Evolutionary conservation across 2,329 filamentous ascomycete genomes (phyloP).

Genomic region (Aspergillus unguis): DNA sequence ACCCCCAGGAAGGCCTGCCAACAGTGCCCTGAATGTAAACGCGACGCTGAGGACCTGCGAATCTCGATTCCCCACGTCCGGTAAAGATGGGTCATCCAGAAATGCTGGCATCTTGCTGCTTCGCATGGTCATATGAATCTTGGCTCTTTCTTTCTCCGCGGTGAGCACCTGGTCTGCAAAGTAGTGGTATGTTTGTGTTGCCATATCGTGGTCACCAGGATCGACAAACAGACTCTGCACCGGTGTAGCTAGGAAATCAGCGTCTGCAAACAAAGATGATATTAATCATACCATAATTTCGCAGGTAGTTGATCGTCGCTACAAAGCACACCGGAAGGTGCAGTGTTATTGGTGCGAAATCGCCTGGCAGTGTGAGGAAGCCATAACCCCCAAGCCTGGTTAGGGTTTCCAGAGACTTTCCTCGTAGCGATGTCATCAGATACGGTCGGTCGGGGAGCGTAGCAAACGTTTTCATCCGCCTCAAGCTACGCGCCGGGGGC

Average conservation of each 20-base stretch:
- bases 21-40: conserved; percentile 34
- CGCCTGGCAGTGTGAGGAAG: conserved; percentile 34
- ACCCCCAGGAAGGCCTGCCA: conserved; percentile 38
- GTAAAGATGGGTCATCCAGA: conserved; percentile 12
- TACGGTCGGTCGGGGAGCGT: conserved; percentile 26
- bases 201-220: conserved; percentile 33
- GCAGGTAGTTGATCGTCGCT: conserved; percentile 38
- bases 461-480: conserved; percentile 41
- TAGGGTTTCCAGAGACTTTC: conserved; percentile 40
- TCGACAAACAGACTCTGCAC: conserved; percentile 35
- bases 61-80: conserved; percentile 12
- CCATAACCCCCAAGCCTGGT: conserved; percentile 44
- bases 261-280: conserved; percentile 9
- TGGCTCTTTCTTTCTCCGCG: conserved; percentile 32
- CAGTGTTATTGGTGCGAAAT: conserved; percentile 38
- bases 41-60: conserved; percentile 32
- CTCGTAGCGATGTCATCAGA: conserved; percentile 34
- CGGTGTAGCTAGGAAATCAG: conserved; percentile 24
- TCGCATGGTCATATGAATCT: conserved; percentile 35
- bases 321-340: conserved; percentile 45
- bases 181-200: conserved; percentile 37
- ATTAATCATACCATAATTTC: conserved; percentile 31
- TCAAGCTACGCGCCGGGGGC: conserved; percentile 24
- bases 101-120: conserved; percentile 31
- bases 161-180: conserved; percentile 40